Evolutionary conservation across 257 asterid genomes (phyloP), one percentile per base, ranked within the genome.

Genomic region (Jacaranda mimosifolia): DNA sequence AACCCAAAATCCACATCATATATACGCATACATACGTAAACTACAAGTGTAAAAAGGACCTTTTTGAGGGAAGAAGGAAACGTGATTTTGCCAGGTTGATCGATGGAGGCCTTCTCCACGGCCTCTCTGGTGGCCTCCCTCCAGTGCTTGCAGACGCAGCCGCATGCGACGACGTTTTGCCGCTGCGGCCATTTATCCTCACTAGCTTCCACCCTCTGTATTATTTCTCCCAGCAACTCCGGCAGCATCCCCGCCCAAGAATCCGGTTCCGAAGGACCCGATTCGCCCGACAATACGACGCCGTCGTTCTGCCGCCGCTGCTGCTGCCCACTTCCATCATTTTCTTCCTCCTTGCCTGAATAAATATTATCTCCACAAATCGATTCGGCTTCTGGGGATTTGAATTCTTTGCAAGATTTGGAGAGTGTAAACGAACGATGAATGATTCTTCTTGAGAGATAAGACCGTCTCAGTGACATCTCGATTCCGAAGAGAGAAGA

Each of bases 121-220:
- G 88, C 88, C 40, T 93, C 97, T 32, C 79, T 81, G 8, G 99
- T 90, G 57, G 90, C 92, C 68, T 83, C 93, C 63, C 99, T 90
- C 99, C 99, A 95, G 56, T 87, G 88, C 88, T 87, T 87, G 80
- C 99, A 95, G 63, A 95, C 98, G 82, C 99, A 91, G 65, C 94
- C 99, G 73, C 90, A 91, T 0, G 88, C 90, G 83, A 95, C 99
- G 73, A 95, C 97, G 87, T 83, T 88, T 79, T 74, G 89, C 17
- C 99, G 94, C 68, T 81, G 88, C 64, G 99, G 99, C 98, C 99
- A 95, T 56, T 75, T 69, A 17, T 89, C 95, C 69, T 86, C 98
- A 62, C 85, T 83, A 46, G 89, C 88, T 69, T 95, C 99, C 66
- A 95, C 97, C 55, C 97, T 75, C 81, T 73, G 82, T 38, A 95